phyloP scores from a whole-genome alignment of 768 basidiomycete species.

The Podaxis pistillaris region DNA sequence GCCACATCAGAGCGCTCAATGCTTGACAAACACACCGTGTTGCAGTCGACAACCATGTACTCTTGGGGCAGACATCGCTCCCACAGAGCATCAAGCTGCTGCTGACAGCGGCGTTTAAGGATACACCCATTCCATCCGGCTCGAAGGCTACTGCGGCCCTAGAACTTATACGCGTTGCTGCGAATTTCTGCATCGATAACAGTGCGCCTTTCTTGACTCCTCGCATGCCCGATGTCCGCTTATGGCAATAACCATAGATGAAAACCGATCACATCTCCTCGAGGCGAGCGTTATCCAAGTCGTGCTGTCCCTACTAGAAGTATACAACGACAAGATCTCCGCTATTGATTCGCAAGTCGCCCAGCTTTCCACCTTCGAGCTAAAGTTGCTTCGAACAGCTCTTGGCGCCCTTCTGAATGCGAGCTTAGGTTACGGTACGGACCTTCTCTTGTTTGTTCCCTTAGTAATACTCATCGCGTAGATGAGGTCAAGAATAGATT shows the following conservation, averaged over 20 bases:
- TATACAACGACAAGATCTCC: slow-evolving; percentile 53
- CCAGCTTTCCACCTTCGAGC: slow-evolving; percentile 52
- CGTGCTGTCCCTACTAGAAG: slow-evolving; percentile 65
- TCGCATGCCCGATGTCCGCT: slow-evolving; percentile 2
- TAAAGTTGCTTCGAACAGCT: slow-evolving; percentile 73
- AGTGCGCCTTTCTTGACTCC: slow-evolving; percentile 38
- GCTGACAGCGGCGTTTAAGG: slow-evolving; percentile 52
- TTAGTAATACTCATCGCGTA: slow-evolving; percentile 25
- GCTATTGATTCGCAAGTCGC: slow-evolving; percentile 21
- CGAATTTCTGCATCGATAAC: slow-evolving; percentile 85
- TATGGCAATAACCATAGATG: slow-evolving; percentile 44
- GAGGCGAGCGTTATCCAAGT: slow-evolving; percentile 71
- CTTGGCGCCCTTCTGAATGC: slow-evolving; percentile 80
- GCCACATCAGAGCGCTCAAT: background rate
- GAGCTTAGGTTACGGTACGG: slow-evolving; percentile 72
- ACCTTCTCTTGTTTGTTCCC: background rate
- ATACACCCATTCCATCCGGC: slow-evolving; percentile 42
- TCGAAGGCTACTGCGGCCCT: slow-evolving; percentile 50
- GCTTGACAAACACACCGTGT: slow-evolving; percentile 14
- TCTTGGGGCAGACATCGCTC: slow-evolving; percentile 62
- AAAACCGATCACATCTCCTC: slow-evolving; percentile 67
- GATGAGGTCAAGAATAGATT: slow-evolving; percentile 72
- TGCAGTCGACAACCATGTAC: slow-evolving; percentile 68
- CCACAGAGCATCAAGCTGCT: slow-evolving; percentile 66
- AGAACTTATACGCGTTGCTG: slow-evolving; percentile 75